A percentile compares a stretch with the other conserved stretches of the same genome.
These are phyloP conservation scores for Neofusicoccum parvum DNA, from an alignment of 2,329 filamentous ascomycete species.

Conservation along the genomic window DNA sequence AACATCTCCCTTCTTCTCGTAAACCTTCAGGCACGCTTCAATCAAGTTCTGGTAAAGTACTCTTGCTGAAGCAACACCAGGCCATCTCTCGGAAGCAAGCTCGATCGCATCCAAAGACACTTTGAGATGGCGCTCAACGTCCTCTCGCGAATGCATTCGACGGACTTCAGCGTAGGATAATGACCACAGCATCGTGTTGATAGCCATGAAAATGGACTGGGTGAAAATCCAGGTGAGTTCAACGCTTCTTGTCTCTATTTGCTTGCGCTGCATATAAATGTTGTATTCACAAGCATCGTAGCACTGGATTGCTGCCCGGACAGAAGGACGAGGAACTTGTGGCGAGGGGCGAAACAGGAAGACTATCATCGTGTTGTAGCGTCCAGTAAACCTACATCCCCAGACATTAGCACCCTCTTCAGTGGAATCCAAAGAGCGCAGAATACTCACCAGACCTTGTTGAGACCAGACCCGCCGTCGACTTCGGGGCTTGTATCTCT, in stretches of 20 bases:
- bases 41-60: conserved; percentile 87
- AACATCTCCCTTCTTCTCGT: conserved; percentile 63
- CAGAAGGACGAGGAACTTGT: conserved; percentile 82
- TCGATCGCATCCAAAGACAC: conserved; percentile 77
- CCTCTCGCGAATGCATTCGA: conserved; percentile 68
- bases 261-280: conserved; percentile 76
- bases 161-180: conserved; percentile 86
- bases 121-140: conserved; percentile 74
- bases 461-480: conserved; percentile 69
- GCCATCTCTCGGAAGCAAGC: conserved; percentile 85
- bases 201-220: conserved; percentile 83
- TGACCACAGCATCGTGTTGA: conserved; percentile 91
- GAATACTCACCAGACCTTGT: conserved; percentile 73
- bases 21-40: conserved; percentile 83
- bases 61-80: conserved; percentile 80
- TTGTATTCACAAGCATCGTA: conserved; percentile 82
- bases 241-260: conserved; percentile 73
- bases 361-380: conserved; percentile 86
- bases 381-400: conserved; percentile 57
- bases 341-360: conserved; percentile 89
- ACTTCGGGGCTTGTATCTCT: conserved; percentile 73
- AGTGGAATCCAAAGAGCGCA: too few relatives aligned
- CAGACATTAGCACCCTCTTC: not conserved
- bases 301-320: conserved; percentile 76
- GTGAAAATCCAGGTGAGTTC: conserved; percentile 96